Percentiles rank a stretch among this genome's conserved stretches.
These are phyloP conservation scores for Thermomucor indicae-seudaticae DNA, from an alignment of 371 early-diverging fungal species.

Conservation along the genomic window DNA sequence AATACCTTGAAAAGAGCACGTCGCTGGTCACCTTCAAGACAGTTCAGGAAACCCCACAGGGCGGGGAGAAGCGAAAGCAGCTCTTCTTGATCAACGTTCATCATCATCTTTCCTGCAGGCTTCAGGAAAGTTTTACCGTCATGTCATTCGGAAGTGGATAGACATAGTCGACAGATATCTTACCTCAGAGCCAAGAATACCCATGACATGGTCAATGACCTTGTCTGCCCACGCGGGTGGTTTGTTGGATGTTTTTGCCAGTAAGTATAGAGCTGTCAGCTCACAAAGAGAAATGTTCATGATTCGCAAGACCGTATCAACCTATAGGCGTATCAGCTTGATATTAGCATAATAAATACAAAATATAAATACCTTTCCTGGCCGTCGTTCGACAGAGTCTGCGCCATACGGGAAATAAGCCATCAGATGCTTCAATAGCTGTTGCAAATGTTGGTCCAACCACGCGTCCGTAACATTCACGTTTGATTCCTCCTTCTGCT, in stretches of 20 bases:
- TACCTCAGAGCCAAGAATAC: conserved; percentile 39
- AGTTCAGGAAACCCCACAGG: conserved; percentile 58
- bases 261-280: conserved; percentile 54
- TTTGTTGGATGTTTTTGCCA: conserved; percentile 27
- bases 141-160: too few relatives aligned
- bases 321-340: conserved; percentile 19
- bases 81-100: conserved; percentile 33
- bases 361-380: conserved; percentile 35
- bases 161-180: too few relatives aligned
- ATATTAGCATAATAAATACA: neutral
- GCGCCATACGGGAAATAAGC: conserved; percentile 74
- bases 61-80: conserved; percentile 50
- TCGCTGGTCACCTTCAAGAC: conserved; percentile 34
- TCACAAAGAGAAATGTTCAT: conserved; percentile 75
- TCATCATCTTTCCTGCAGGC: neutral
- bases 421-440: conserved; percentile 59
- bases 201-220: conserved; percentile 52
- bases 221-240: conserved; percentile 49
- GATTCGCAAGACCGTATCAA: conserved; percentile 51
- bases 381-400: conserved; percentile 41
- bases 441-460: conserved; percentile 45
- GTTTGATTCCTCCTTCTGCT: conserved; percentile 21
- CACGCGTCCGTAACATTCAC: conserved; percentile 21
- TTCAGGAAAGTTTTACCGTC: too few relatives aligned
- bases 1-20: conserved; percentile 37